Evolutionary conservation across 495 filamentous ascomycete species (phyloP), one percentile per base, ranked within the genome.

Genomic region (Hyaloscypha bicolor): DNA sequence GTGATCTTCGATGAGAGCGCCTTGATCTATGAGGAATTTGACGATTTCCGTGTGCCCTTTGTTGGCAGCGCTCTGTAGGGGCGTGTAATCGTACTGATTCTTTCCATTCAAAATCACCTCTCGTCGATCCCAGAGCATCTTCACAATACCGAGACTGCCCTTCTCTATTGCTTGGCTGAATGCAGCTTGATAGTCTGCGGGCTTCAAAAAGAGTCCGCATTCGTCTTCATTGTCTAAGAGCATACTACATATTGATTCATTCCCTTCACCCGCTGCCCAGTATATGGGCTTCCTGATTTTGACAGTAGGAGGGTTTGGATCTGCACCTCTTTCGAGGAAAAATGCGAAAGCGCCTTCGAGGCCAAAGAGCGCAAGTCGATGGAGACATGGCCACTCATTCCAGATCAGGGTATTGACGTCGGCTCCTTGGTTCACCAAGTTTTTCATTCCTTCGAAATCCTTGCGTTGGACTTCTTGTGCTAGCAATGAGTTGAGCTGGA

Each of bases 251-350:
- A 58, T 63, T 29, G 56, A 56, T 21, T 55, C 59, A 35, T 66
- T 45, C 9, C 63, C 68, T 0, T 37, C 51, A 37, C 37, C 48
- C 0, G 68, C 63, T 55, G 68, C 68, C 62, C 62, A 70, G 21
- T 51, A 62, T 4, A 70, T 11, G 3, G 68, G 63, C 33, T 62
- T 62, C 57, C 37, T 30, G 21, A 64, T 58, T 8, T 55, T 56
- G 14, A 52, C n/a, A 48, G 9, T 19, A 42, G 68, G 56, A 5
- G 68, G 68, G 30, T 70, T 74, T 37, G 73, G 73, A 66, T 63
- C 30, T 37, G 69, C 69, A 4, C 69, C 69, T 6, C 35, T 16
- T 52, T 67, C 64, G 2, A 71, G 60, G 32, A 71, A 51, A 33
- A 71, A 67, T 3, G 32, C 8, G 12, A 71, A 37, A 1, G 63